Percentiles rank a stretch among this genome's conserved stretches.
Conservation (phyloP, 306 rosid genomes). For the Fragaria iinumae region DNA sequence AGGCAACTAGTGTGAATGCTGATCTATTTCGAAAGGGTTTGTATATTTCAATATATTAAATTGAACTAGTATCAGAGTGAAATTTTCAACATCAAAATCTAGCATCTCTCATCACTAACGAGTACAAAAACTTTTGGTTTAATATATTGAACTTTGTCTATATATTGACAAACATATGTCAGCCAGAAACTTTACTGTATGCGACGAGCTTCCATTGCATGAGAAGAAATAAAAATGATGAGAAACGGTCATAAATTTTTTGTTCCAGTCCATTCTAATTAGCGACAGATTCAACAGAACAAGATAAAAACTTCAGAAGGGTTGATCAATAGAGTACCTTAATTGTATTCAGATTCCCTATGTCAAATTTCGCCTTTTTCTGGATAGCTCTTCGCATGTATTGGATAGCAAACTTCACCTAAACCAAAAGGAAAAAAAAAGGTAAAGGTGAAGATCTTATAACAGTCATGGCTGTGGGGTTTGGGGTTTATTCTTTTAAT, state of each 20-base stretch:
- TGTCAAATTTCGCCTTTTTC: conserved; percentile 97
- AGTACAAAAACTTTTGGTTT: neutral
- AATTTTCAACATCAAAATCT: neutral
- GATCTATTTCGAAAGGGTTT: neutral
- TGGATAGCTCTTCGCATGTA: conserved; percentile 85
- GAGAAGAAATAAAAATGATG: no score
- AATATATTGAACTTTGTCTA: no score
- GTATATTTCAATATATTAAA: neutral
- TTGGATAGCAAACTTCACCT: conserved; percentile 95
- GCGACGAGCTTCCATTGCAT: neutral
- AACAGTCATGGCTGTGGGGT: neutral
- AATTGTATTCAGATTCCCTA: conserved; percentile 68
- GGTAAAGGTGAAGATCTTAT: conserved; percentile 6
- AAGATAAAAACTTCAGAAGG: neutral
- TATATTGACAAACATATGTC: neutral
- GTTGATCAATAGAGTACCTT: conserved; percentile 47
- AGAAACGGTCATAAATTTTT: no score
- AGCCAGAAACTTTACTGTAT: neutral
- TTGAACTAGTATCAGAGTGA: neutral
- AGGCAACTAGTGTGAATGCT: neutral
- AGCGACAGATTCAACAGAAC: neutral
- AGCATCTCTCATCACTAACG: neutral
- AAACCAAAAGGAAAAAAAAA: neutral
- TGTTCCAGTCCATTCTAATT: neutral
- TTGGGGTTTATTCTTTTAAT: neutral